A percentile compares a stretch with the other conserved stretches of the same genome.
These are phyloP conservation scores for Boletus reticulatus DNA, from an alignment of 768 basidiomycete species.

Conservation along the genomic window DNA sequence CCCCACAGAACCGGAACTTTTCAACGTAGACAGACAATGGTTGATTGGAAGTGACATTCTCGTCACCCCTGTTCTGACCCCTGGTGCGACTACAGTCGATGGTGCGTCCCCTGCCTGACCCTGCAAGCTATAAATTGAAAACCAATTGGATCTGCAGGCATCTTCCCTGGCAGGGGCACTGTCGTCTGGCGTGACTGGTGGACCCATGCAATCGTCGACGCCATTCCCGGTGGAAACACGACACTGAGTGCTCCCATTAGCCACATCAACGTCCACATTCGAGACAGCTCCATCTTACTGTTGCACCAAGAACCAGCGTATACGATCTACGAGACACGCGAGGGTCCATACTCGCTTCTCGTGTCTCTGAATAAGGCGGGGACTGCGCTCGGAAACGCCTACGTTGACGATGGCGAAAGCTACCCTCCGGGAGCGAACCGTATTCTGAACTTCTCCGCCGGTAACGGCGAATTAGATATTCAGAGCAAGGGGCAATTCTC, in stretches of 20 bases:
- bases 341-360: constrained; percentile 61
- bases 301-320: constrained; percentile 62
- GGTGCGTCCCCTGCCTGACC: constrained; percentile 37
- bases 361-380: constrained; percentile 50
- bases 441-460: constrained; percentile 44
- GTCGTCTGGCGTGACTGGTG: constrained; percentile 75
- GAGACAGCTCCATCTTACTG: constrained; percentile 65
- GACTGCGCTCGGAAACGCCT: constrained; percentile 55
- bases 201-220: constrained; percentile 55
- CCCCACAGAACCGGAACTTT: constrained; percentile 64
- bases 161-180: constrained; percentile 60
- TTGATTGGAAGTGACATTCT: constrained; percentile 68
- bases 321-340: constrained; percentile 64
- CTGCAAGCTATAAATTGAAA: neutral
- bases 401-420: constrained; percentile 70
- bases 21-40: constrained; percentile 65
- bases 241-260: constrained; percentile 66
- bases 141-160: constrained; percentile 36
- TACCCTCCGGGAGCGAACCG: constrained; percentile 54
- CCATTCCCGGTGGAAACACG: constrained; percentile 38
- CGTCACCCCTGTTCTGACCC: constrained; percentile 71
- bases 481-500: constrained; percentile 26
- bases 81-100: constrained; percentile 65
- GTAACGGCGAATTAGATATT: constrained; percentile 37
- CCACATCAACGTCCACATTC: constrained; percentile 74